These are phyloP conservation scores for Syzygium oleosum DNA, from an alignment of 345 rosid genomes.

Conservation along the genomic window DNA sequence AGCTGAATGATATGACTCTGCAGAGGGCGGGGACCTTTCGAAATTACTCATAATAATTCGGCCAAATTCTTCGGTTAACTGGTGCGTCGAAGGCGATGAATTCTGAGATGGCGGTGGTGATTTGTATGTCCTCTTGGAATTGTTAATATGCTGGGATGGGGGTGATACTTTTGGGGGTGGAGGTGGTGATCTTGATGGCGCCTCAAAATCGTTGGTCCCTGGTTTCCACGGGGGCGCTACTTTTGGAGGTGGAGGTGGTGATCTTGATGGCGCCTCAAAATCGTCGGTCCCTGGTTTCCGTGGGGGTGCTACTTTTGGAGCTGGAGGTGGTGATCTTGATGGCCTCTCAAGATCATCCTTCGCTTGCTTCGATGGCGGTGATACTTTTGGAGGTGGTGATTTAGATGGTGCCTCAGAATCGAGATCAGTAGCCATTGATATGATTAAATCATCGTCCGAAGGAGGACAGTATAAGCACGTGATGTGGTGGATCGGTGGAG, in stretches of 20 bases:
- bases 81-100: background rate
- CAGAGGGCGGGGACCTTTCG: background rate
- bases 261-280: background rate
- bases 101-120: background rate
- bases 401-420: background rate
- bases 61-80: background rate
- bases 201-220: background rate
- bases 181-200: background rate
- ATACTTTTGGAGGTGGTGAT: background rate
- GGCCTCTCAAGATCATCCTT: background rate
- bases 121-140: background rate
- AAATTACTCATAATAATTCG: background rate
- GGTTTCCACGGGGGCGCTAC: background rate
- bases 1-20: background rate
- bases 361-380: background rate
- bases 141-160: background rate
- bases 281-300: background rate
- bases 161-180: background rate
- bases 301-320: background rate
- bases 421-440: background rate
- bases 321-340: background rate
- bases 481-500: background rate
- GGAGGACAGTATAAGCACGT: background rate
- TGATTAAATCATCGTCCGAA: background rate
- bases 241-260: background rate